Evolutionary conservation across 2,329 filamentous ascomycete species (phyloP).

Genomic region (Aurifilum marmelostoma): DNA sequence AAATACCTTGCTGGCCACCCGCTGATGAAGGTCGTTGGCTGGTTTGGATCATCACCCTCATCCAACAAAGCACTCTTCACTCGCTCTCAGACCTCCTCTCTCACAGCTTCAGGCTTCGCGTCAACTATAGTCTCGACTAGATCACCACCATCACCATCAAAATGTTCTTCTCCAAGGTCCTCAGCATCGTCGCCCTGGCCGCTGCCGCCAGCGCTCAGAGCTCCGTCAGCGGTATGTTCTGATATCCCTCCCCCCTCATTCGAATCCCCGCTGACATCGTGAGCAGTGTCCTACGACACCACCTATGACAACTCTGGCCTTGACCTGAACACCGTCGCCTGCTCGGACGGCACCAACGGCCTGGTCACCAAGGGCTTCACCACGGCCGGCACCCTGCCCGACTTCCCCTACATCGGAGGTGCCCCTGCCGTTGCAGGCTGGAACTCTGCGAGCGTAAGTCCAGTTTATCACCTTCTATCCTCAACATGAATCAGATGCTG

Average conservation of each 20-base stretch:
- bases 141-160: slow-evolving; percentile 2
- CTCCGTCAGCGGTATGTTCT: slow-evolving; percentile 31
- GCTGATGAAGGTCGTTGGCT: neutral
- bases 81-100: neutral
- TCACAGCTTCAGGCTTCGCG: neutral
- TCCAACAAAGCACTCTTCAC: slow-evolving; percentile 2
- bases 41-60: slow-evolving; percentile 3
- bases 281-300: slow-evolving; percentile 69
- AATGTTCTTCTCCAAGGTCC: slow-evolving; percentile 35
- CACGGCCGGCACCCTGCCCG: slow-evolving; percentile 54
- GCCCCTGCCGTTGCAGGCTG: slow-evolving; percentile 55
- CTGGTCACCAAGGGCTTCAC: slow-evolving; percentile 64
- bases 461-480: neutral
- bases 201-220: slow-evolving; percentile 33
- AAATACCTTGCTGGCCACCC: slow-evolving; percentile 8
- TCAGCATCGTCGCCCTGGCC: slow-evolving; percentile 35
- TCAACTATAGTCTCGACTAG: neutral
- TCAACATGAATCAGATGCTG: neutral
- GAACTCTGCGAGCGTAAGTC: slow-evolving; percentile 50
- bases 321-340: slow-evolving; percentile 61
- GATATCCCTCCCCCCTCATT: no score
- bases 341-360: slow-evolving; percentile 70
- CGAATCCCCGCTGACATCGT: slow-evolving; percentile 25
- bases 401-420: slow-evolving; percentile 61
- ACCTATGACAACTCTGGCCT: slow-evolving; percentile 67